These are phyloP conservation scores for Hamigera avellanea DNA, from an alignment of 495 filamentous ascomycete genomes.

Conservation along the genomic window DNA sequence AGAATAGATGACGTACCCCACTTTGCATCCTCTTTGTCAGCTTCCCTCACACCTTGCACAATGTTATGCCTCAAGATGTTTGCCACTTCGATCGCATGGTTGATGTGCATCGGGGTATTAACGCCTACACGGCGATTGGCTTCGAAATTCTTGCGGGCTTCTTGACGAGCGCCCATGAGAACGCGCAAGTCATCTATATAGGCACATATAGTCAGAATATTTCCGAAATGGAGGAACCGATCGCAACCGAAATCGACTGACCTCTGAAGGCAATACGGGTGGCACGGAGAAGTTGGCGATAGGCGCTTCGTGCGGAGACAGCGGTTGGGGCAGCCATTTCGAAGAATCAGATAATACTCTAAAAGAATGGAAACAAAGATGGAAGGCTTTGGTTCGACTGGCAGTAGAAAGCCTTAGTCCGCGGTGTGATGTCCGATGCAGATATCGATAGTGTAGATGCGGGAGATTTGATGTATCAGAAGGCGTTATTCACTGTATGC, in stretches of 20 bases:
- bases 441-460: too few relatives aligned
- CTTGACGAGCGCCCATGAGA: conserved; percentile 54
- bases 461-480: too few relatives aligned
- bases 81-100: conserved; percentile 75
- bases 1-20: conserved; percentile 56
- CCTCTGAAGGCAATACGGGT: conserved; percentile 75
- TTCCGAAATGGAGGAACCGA: background rate
- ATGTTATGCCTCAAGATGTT: conserved; percentile 71
- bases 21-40: conserved; percentile 38
- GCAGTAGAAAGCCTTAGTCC: too few relatives aligned
- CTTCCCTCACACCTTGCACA: conserved; percentile 62
- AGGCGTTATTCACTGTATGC: too few relatives aligned
- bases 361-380: background rate
- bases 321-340: conserved; percentile 15
- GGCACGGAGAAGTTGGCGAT: conserved; percentile 73
- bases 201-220: background rate
- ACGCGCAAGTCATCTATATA: conserved; percentile 52
- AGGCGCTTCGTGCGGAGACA: conserved; percentile 61
- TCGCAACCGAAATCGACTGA: conserved; percentile 19
- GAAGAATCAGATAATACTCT: background rate
- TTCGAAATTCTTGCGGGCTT: conserved; percentile 63
- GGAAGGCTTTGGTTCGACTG: conserved; percentile 8
- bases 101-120: conserved; percentile 43
- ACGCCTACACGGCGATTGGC: conserved; percentile 44
- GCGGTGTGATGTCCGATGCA: too few relatives aligned